Evolutionary conservation across 2,329 filamentous ascomycete genomes (phyloP).

Genomic region (Aspergillus sp.): DNA sequence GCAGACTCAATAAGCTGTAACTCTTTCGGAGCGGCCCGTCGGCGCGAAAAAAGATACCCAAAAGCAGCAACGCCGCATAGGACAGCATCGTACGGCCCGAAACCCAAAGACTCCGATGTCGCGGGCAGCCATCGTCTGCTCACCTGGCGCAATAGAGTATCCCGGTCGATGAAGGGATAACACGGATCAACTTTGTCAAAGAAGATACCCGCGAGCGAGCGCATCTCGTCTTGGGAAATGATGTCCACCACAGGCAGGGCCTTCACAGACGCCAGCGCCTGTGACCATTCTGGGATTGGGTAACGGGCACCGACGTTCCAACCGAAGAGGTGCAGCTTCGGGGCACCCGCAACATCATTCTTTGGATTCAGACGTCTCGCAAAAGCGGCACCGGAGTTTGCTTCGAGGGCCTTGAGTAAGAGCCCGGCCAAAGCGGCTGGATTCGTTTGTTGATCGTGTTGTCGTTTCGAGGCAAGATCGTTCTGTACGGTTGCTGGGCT

Average conservation of each 20-base stretch:
- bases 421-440: conserved; percentile 27
- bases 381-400: conserved; percentile 63
- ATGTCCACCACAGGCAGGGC: conserved; percentile 50
- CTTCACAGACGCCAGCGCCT: conserved; percentile 15
- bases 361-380: conserved; percentile 57
- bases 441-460: conserved; percentile 19
- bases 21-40: conserved; percentile 49
- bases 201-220: conserved; percentile 51
- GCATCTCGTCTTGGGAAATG: conserved; percentile 55
- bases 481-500: conserved; percentile 11
- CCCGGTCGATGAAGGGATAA: conserved; percentile 55
- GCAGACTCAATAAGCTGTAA: conserved; percentile 54
- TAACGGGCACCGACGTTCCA: conserved; percentile 55
- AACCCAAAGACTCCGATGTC: conserved; percentile 21
- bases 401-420: conserved; percentile 52
- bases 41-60: conserved; percentile 57
- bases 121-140: conserved; percentile 35
- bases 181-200: conserved; percentile 59
- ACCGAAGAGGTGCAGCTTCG: conserved; percentile 59
- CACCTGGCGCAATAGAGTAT: conserved; percentile 32
- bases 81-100: conserved; percentile 52
- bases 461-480: conserved; percentile 15
- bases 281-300: conserved; percentile 15
- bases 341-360: conserved; percentile 58
- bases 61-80: conserved; percentile 61